Conservation (phyloP, 2,329 filamentous ascomycete genomes). For the Alternaria burnsii region DNA sequence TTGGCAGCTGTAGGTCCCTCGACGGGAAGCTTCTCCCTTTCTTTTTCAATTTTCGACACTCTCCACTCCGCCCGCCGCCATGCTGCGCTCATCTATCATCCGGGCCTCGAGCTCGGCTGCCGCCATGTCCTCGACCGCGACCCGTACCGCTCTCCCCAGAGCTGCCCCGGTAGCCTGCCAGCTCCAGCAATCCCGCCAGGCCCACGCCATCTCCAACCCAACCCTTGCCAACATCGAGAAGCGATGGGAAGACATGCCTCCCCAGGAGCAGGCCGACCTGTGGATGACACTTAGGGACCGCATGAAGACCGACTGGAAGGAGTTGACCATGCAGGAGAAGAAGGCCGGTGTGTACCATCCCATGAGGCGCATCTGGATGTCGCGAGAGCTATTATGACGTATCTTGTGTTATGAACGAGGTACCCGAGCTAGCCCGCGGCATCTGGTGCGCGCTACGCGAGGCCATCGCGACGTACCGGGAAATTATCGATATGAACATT, state of each 20-base stretch:
- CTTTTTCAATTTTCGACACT: conserved; percentile 45
- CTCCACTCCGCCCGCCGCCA: conserved; percentile 51
- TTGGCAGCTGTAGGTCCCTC: conserved; percentile 49
- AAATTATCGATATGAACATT: conserved; percentile 17
- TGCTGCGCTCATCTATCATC: conserved; percentile 53
- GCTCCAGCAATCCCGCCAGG: conserved; percentile 67
- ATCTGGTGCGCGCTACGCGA: conserved; percentile 20
- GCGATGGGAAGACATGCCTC: conserved; percentile 97
- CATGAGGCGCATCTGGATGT: conserved; percentile 21
- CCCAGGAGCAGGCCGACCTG: conserved; percentile 98
- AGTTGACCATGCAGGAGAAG: conserved; percentile 96
- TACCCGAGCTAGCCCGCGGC: conserved; percentile 31
- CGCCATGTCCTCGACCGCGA: conserved; percentile 46
- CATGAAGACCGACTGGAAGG: conserved; percentile 98
- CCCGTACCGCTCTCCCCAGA: conserved; percentile 45
- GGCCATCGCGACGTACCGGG: conserved; percentile 19
- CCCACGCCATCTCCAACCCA: conserved; percentile 96
- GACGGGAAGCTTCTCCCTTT: conserved; percentile 45
- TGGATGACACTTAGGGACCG: conserved; percentile 99
- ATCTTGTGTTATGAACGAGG: conserved; percentile 30
- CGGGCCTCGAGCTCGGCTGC: conserved; percentile 50
- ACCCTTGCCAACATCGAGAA: conserved; percentile 98
- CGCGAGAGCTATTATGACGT: conserved; percentile 41
- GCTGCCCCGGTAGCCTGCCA: conserved; percentile 51
- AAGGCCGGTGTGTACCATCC: conserved; percentile 84